Base-by-base conservation (phyloP, 768 basidiomycete genomes). In the Termitomyces titanicus region DNA sequence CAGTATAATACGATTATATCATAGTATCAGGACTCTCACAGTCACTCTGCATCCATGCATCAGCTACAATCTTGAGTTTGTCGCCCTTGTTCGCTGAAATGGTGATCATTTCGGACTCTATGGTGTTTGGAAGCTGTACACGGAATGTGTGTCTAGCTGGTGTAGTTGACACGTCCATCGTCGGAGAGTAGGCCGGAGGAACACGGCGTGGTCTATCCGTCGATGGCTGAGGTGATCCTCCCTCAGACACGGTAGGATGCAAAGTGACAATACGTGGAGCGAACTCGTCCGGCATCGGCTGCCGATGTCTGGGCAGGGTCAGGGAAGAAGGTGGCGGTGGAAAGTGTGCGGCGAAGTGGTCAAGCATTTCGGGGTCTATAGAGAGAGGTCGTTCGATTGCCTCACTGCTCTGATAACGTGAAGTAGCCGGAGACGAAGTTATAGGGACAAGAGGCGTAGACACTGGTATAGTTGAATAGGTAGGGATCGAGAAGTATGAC, bases 71-170 rank as follows among this genome's bases (percentile, higher is more conserved):
- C 53, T 75, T 73, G 51, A 85, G 65, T 61, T 74, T 78, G 64
- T 83, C 80, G 5, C 82, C 84, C 61, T 77, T 79, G 64, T 82
- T 82, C 40, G 79, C 83, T 33, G 76, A 77, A 46, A 85, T 77
- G 4, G 83, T 85, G 25, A 85, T 81, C 84, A 85, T 85, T 63
- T 85, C 84, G 13, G 81, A 76, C 59, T 75, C 65, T 43, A 79
- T 77, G 10, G 70, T 69, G 46, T 68, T 63, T 9, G 82, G 82
- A 12, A 85, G 76, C 40, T 67, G 67, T 13, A 83, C 79, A 27
- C 70, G 70, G n/a, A 84, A 66, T 4, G 68, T 74, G 65, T 85
- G 75, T 56, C 63, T 69, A 29, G 64, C 57, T 5, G 66, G 55
- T 20, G 75, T 75, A 46, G 77, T 73, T 39, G 72, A 68, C 46